A percentile compares a stretch with the other conserved stretches of the same genome.
Conservation (phyloP, 2,329 filamentous ascomycete species). For the Truncatella angustata region DNA sequence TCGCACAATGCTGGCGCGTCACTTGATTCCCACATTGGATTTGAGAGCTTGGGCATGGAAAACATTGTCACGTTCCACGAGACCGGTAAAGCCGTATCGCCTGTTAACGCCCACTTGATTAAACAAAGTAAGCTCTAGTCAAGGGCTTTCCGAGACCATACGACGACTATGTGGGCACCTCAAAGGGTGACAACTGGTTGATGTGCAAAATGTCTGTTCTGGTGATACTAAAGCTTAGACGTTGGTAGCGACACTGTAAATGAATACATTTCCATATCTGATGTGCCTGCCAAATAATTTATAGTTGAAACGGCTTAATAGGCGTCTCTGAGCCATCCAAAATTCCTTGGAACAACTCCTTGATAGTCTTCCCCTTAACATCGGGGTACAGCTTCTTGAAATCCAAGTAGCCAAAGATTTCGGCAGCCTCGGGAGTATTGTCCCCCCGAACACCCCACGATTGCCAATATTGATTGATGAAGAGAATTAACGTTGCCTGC, state of each 20-base stretch:
- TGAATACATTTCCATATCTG: no score
- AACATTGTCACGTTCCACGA: constrained; percentile 5
- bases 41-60: constrained; percentile 8
- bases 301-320: not conserved
- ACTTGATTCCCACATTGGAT: constrained; percentile 9
- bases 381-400: constrained; percentile 54
- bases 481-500: not conserved
- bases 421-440: constrained; percentile 50
- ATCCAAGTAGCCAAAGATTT: constrained; percentile 53
- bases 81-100: constrained; percentile 7
- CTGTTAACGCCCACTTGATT: constrained; percentile 7
- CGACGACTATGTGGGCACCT: no score
- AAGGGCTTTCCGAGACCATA: no score
- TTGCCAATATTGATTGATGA: not conserved
- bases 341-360: not conserved
- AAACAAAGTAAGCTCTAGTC: constrained; percentile 3
- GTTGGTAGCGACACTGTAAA: no score
- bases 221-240: no score
- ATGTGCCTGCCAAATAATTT: no score
- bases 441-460: constrained; percentile 38
- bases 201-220: no score
- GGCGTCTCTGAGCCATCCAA: not conserved
- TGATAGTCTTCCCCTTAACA: constrained; percentile 32
- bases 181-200: no score
- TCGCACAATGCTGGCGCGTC: constrained; percentile 9